A percentile compares a stretch with the other conserved stretches of the same genome.
Conservation (phyloP, 2,329 filamentous ascomycete genomes). For the Trematosphaeria pertusa region DNA sequence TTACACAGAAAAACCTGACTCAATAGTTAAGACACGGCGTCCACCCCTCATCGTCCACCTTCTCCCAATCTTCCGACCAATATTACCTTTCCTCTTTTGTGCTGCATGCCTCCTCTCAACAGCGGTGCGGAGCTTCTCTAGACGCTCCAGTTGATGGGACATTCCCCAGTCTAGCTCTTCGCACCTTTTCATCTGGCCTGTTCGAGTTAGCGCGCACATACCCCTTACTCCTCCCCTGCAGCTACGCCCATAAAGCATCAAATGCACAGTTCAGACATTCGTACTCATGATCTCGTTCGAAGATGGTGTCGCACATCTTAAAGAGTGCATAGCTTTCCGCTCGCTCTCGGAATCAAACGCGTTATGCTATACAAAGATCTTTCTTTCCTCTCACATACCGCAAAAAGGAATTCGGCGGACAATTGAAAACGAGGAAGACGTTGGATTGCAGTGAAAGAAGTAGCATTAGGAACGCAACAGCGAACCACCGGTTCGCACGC, state of each 20-base stretch:
- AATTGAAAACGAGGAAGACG: slow-evolving; percentile 19
- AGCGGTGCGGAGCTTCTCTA: slow-evolving; percentile 9
- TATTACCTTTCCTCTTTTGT: too few species aligned
- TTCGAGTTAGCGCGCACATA: slow-evolving; percentile 9
- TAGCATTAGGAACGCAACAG: slow-evolving; percentile 10
- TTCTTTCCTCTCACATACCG: too few species aligned
- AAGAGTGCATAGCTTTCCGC: too few species aligned
- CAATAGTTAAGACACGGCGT: slow-evolving; percentile 22
- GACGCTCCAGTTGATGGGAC: slow-evolving; percentile 23
- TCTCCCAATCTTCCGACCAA: too few species aligned
- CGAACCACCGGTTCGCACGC: slow-evolving; percentile 9
- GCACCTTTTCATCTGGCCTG: slow-evolving; percentile 4
- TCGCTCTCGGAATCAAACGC: too few species aligned
- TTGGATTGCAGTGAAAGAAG: slow-evolving; percentile 20
- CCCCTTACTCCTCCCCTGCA: slow-evolving; percentile 11
- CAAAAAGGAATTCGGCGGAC: slow-evolving; percentile 5
- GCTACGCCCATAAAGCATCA: slow-evolving; percentile 10
- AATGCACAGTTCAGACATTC: slow-evolving; percentile 1
- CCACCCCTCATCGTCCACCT: slow-evolving; percentile 10
- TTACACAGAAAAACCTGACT: slow-evolving; percentile 16
- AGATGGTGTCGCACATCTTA: slow-evolving; percentile 1
- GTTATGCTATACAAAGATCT: too few species aligned
- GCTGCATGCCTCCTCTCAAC: too few species aligned
- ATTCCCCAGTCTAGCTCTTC: slow-evolving; percentile 13
- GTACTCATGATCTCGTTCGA: slow-evolving; percentile 10